Evolutionary conservation across 176 grass and related monocot genomes (phyloP).

Genomic region (Areca catechu): DNA sequence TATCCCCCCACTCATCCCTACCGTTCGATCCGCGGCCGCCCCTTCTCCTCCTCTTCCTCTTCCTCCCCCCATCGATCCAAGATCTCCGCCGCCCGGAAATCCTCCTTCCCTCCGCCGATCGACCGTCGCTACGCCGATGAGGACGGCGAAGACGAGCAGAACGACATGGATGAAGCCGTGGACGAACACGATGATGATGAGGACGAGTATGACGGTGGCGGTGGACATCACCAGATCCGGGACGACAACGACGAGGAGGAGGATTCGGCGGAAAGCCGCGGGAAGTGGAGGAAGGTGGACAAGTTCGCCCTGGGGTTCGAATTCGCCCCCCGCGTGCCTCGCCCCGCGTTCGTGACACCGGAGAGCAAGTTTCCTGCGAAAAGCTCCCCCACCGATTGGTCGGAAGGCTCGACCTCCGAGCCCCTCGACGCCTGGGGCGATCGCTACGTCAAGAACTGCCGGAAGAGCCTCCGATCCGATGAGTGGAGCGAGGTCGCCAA

Average conservation of each 20-base stretch:
- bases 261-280: conserved; percentile 5
- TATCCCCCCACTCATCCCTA: conserved; percentile 10
- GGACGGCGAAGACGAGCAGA: background rate
- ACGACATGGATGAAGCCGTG: background rate
- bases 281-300: conserved; percentile 30
- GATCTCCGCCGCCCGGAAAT: conserved; percentile 10
- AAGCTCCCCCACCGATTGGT: conserved; percentile 31
- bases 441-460: conserved; percentile 43
- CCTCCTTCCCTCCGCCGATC: background rate
- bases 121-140: background rate
- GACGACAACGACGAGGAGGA: background rate
- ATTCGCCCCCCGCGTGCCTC: conserved; percentile 48
- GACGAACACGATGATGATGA: conserved; percentile 1
- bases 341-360: background rate
- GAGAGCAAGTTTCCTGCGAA: background rate
- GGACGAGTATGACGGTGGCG: background rate
- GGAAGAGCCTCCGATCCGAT: conserved; percentile 44
- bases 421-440: conserved; percentile 79
- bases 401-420: conserved; percentile 67
- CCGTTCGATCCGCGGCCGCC: background rate
- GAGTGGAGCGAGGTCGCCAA: conserved; percentile 73
- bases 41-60: conserved; percentile 24
- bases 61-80: conserved; percentile 22
- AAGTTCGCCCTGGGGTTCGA: conserved; percentile 50
- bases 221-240: background rate